Evolutionary conservation across 1,284 basidiomycete species (phyloP).

Genomic region (Phylloboletellus chloephorus): DNA sequence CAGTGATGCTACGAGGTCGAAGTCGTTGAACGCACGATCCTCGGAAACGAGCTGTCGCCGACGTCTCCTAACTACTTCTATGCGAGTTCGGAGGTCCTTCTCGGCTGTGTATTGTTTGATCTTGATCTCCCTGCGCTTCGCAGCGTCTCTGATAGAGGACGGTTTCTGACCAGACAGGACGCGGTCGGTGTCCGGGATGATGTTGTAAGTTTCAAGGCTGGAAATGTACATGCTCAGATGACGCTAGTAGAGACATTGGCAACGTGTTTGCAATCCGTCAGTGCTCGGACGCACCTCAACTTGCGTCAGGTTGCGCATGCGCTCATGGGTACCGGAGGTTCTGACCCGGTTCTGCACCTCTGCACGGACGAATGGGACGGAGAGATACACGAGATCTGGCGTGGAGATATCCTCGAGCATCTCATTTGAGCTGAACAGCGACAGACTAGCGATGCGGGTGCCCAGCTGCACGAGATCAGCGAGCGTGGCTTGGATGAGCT

Average conservation of each 20-base stretch:
- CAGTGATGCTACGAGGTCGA: conserved; percentile 58
- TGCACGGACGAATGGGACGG: conserved; percentile 67
- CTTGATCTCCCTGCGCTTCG: conserved; percentile 74
- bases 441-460: conserved; percentile 51
- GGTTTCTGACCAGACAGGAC: conserved; percentile 46
- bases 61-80: conserved; percentile 57
- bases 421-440: conserved; percentile 86
- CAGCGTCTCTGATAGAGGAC: conserved; percentile 54
- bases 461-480: conserved; percentile 49
- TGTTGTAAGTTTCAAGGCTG: conserved; percentile 61
- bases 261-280: conserved; percentile 15
- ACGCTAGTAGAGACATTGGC: conserved; percentile 38
- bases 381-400: conserved; percentile 73
- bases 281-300: conserved; percentile 50
- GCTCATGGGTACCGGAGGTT: conserved; percentile 52
- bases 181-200: conserved; percentile 62
- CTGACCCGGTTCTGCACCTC: conserved; percentile 70
- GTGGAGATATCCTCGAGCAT: conserved; percentile 81
- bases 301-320: conserved; percentile 51
- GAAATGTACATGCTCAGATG: conserved; percentile 54
- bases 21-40: conserved; percentile 42
- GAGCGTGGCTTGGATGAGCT: conserved; percentile 50
- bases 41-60: conserved; percentile 37
- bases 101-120: conserved; percentile 84
- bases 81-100: conserved; percentile 66